Evolutionary conservation across 371 early-diverging fungal genomes (phyloP).

Genomic region (Mucor circinelloides): DNA sequence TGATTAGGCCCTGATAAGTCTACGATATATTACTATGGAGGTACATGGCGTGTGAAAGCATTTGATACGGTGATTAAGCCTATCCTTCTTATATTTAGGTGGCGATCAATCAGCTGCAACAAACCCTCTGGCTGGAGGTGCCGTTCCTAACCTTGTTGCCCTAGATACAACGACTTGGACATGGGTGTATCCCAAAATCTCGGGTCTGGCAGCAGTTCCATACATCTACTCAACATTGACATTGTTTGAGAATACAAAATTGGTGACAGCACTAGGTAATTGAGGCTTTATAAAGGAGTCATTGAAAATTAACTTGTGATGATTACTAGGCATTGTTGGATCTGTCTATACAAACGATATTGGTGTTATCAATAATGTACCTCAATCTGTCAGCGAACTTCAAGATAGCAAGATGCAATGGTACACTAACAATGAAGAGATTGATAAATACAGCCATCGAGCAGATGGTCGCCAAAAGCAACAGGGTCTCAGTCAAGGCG

Average conservation of each 20-base stretch:
- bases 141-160: not conserved
- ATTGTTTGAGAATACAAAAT: not conserved
- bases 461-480: not conserved
- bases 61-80: not conserved
- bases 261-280: not conserved
- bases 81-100: not conserved
- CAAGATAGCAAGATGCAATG: constrained; percentile 7
- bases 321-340: constrained; percentile 2
- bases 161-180: not conserved
- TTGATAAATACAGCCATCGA: not conserved
- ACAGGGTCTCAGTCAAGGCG: constrained; percentile 14
- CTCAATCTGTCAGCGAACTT: not conserved
- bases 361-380: constrained; percentile 20
- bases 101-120: not conserved
- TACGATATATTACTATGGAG: constrained; percentile 18
- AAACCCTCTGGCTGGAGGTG: not conserved
- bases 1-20: constrained; percentile 11
- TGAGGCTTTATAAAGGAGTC: not conserved
- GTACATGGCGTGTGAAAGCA: not conserved
- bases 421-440: not conserved
- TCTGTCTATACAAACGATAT: not conserved
- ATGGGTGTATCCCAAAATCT: not conserved
- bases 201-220: not conserved
- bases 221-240: not conserved
- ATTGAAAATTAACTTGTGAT: no score